A percentile compares a stretch with the other conserved stretches of the same genome.
Conservation (phyloP, 805 yeast species). For the Candida loeiensis region DNA sequence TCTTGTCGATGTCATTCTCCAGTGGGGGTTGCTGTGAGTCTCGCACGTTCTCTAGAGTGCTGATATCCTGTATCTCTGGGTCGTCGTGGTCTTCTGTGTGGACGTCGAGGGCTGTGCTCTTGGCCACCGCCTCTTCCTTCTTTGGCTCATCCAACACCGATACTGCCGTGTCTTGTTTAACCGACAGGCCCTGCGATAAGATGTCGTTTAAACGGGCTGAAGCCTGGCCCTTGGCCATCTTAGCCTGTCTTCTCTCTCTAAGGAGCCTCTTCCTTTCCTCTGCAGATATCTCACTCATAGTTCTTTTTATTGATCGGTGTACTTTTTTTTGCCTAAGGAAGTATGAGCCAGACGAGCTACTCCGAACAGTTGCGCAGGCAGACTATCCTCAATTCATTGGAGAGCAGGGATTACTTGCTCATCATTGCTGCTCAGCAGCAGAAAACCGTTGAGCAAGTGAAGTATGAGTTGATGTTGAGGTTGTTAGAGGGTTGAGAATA, state of each 20-base stretch:
- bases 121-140: slow-evolving; percentile 2
- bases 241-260: slow-evolving; percentile 64
- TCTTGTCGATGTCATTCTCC: slow-evolving; percentile 29
- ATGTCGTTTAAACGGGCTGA: slow-evolving; percentile 48
- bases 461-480: slow-evolving; percentile 35
- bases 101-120: not conserved
- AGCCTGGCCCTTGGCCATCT: slow-evolving; percentile 55
- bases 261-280: slow-evolving; percentile 57
- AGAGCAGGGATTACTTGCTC: slow-evolving; percentile 35
- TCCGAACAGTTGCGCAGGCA: slow-evolving; percentile 21
- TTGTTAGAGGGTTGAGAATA: slow-evolving; percentile 15
- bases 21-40: slow-evolving; percentile 11
- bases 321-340: not conserved
- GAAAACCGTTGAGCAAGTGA: slow-evolving; percentile 41
- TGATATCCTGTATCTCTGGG: slow-evolving; percentile 39
- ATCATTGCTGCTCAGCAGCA: slow-evolving; percentile 40
- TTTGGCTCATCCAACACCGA: slow-evolving; percentile 33
- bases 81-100: slow-evolving; percentile 23
- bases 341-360: slow-evolving; percentile 9
- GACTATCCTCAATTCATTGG: slow-evolving; percentile 36
- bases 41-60: slow-evolving; percentile 15
- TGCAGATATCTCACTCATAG: slow-evolving; percentile 45
- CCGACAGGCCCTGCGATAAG: slow-evolving; percentile 37
- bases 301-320: not conserved
- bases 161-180: slow-evolving; percentile 26